Evolutionary conservation across 1,284 basidiomycete species (phyloP).

Genomic region (Cryptococcus sp.): DNA sequence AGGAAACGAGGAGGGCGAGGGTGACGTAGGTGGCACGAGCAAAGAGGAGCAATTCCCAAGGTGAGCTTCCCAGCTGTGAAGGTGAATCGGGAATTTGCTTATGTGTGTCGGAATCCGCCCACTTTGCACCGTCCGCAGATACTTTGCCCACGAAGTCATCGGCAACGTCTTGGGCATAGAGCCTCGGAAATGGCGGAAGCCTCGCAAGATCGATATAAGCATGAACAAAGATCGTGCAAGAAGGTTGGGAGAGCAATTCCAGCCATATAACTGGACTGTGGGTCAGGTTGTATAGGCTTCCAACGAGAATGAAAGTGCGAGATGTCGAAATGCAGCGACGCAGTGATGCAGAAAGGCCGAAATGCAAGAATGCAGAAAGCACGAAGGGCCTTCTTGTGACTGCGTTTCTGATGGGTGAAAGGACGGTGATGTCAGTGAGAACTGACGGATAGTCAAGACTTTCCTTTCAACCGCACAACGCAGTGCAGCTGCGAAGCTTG

Average conservation of each 20-base stretch:
- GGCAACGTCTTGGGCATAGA: slow-evolving; percentile 88
- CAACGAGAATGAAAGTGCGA: neutral
- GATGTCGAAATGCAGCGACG: too few relatives aligned
- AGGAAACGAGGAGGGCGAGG: slow-evolving; percentile 59
- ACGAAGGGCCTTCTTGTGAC: too few relatives aligned
- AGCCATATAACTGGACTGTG: slow-evolving; percentile 53
- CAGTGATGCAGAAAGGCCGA: too few relatives aligned
- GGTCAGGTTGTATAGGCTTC: slow-evolving; percentile 9
- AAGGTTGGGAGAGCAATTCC: slow-evolving; percentile 52
- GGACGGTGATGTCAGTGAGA: too few relatives aligned
- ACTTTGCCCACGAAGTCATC: slow-evolving; percentile 93
- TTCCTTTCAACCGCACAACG: too few relatives aligned
- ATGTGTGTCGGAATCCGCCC: neutral
- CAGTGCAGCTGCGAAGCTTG: too few relatives aligned
- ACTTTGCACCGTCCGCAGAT: slow-evolving; percentile 57
- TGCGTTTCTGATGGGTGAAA: too few relatives aligned
- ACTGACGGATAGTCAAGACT: too few relatives aligned
- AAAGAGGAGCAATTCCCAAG: slow-evolving; percentile 66
- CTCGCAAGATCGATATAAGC: slow-evolving; percentile 69
- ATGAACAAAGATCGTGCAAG: slow-evolving; percentile 70
- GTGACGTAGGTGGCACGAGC: slow-evolving; percentile 66
- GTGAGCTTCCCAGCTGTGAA: slow-evolving; percentile 57
- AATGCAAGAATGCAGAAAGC: too few relatives aligned
- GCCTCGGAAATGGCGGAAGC: slow-evolving; percentile 80
- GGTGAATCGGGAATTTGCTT: neutral